Evolutionary conservation across 139 green algal species (phyloP).

Genomic region (Choricystis sp.): DNA sequence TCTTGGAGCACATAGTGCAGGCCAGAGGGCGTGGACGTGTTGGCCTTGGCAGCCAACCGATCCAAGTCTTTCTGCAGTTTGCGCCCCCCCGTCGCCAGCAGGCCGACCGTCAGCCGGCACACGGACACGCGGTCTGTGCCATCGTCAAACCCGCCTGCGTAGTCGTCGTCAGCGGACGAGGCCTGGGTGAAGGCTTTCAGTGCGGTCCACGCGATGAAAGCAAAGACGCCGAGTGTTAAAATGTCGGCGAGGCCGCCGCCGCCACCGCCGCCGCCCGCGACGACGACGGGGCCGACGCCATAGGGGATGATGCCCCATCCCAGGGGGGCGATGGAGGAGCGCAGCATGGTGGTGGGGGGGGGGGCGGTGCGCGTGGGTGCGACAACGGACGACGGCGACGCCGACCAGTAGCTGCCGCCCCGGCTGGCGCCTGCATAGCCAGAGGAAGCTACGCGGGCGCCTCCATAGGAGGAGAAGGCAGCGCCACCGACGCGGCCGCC

Average conservation of each 20-base stretch:
- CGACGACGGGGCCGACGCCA: constrained; percentile 5
- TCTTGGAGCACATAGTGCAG: constrained; percentile 72
- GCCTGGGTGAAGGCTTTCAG: background rate
- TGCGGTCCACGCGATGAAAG: constrained; percentile 4
- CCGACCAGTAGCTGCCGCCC: background rate
- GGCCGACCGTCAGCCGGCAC: constrained; percentile 58
- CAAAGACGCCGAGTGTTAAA: constrained; percentile 20
- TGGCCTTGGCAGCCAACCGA: constrained; percentile 51
- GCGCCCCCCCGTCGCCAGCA: constrained; percentile 72
- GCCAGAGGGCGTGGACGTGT: constrained; percentile 65
- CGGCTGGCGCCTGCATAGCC: background rate
- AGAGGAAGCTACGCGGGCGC: too few species aligned
- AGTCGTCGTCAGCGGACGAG: background rate
- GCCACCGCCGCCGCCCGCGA: constrained; percentile 10
- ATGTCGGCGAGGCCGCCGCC: constrained; percentile 18
- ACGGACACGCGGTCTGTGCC: constrained; percentile 23
- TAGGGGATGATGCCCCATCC: background rate
- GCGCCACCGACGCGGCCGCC: constrained; percentile 27
- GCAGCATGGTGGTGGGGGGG: background rate
- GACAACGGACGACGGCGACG: background rate
- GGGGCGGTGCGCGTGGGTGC: background rate
- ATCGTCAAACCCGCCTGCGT: constrained; percentile 1
- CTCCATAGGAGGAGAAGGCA: constrained; percentile 16
- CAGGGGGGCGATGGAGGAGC: background rate
- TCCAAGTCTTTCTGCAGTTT: constrained; percentile 77